phyloP scores from a whole-genome alignment of 768 basidiomycete species.

The Rubroboletus satanas region DNA sequence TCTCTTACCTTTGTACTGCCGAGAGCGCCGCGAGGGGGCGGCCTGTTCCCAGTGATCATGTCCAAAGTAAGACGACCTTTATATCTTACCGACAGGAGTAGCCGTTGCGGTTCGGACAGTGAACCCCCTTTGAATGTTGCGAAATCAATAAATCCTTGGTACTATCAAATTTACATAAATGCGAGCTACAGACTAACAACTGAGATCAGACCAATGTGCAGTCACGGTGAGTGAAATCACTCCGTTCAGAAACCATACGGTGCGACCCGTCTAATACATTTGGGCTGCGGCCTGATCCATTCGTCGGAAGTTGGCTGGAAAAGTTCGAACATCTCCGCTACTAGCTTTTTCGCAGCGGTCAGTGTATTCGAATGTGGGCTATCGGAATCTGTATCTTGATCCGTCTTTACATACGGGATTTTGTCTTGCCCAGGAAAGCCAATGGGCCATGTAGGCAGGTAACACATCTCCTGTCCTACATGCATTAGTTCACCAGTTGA shows the following conservation, averaged over 20 bases:
- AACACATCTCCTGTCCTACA: constrained; percentile 14
- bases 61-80: too few relatives aligned
- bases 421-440: constrained; percentile 3
- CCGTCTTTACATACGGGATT: not conserved
- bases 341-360: not conserved
- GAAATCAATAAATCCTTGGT: not conserved
- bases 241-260: constrained; percentile 1
- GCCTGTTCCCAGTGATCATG: not conserved
- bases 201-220: not conserved
- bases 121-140: not conserved
- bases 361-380: not conserved
- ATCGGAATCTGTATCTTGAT: not conserved
- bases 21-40: not conserved
- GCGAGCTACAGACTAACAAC: not conserved
- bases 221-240: not conserved
- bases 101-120: not conserved
- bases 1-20: too few relatives aligned
- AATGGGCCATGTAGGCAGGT: constrained; percentile 20
- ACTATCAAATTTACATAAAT: not conserved
- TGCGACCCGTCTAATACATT: constrained; percentile 5
- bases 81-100: not conserved
- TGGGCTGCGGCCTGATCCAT: constrained; percentile 13
- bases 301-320: not conserved
- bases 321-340: not conserved
- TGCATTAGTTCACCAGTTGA: not conserved